These are phyloP conservation scores for Periconia sp. DNA, from an alignment of 2,329 filamentous ascomycete genomes.

Conservation along the genomic window DNA sequence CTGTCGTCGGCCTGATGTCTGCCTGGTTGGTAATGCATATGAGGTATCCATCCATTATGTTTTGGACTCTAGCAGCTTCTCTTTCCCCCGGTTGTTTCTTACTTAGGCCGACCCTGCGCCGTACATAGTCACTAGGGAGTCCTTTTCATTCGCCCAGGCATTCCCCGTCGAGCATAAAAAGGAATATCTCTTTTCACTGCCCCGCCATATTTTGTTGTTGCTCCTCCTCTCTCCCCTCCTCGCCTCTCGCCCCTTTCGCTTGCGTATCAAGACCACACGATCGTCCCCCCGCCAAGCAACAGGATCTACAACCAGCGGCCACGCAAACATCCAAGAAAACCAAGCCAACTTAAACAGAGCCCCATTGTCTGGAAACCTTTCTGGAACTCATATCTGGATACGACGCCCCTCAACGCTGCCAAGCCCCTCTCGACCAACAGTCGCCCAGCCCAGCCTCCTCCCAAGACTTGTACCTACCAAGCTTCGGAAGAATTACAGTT, in stretches of 20 bases:
- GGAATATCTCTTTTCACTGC: conserved; percentile 7
- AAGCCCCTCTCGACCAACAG: conserved; percentile 27
- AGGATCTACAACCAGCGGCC: conserved; percentile 14
- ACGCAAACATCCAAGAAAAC: conserved; percentile 25
- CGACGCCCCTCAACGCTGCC: conserved; percentile 20
- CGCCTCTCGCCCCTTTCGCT: conserved; percentile 9
- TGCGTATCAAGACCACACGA: conserved; percentile 22
- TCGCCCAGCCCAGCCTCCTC: conserved; percentile 7
- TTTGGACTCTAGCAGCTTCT: conserved; percentile 14
- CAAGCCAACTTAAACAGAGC: conserved; percentile 6
- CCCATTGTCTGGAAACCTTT: conserved; percentile 27
- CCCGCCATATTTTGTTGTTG: neutral
- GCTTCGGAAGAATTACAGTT: conserved; percentile 17
- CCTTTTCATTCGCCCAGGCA: conserved; percentile 10
- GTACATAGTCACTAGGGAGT: neutral
- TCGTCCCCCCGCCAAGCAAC: conserved; percentile 20
- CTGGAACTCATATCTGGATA: conserved; percentile 20
- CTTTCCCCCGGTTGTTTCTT: neutral
- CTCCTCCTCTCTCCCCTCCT: neutral
- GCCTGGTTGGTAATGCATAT: too few species aligned
- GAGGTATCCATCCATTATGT: conserved; percentile 5
- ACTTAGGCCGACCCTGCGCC: neutral
- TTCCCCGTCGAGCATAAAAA: conserved; percentile 9
- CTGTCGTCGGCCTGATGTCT: too few species aligned
- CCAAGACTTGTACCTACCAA: conserved; percentile 19